A percentile compares a stretch with the other conserved stretches of the same genome.
Evolutionary conservation across 1,284 basidiomycete genomes (phyloP).

Genomic region (Paramarasmius palmivorus): DNA sequence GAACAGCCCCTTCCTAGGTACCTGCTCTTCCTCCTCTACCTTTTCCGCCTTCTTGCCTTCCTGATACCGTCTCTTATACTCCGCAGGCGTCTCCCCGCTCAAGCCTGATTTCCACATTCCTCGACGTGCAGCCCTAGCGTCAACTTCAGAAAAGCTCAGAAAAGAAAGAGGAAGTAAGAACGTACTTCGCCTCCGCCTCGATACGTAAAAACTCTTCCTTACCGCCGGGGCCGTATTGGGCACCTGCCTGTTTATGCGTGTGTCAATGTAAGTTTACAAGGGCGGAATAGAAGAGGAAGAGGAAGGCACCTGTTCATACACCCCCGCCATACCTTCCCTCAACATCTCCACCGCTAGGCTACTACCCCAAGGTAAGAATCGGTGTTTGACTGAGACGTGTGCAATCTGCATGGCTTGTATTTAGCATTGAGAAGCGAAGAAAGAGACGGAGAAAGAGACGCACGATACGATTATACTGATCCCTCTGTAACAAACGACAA

Average conservation of each 20-base stretch:
- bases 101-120: conserved; percentile 75
- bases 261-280: too few relatives aligned
- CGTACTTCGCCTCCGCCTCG: conserved; percentile 71
- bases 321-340: conserved; percentile 69
- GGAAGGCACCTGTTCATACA: conserved; percentile 68
- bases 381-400: conserved; percentile 49
- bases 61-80: conserved; percentile 72
- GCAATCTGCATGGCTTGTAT: too few relatives aligned
- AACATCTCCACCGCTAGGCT: conserved; percentile 79
- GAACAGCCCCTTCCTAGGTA: neutral
- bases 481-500: conserved; percentile 71
- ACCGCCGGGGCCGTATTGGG: conserved; percentile 73
- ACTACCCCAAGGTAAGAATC: conserved; percentile 52
- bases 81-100: conserved; percentile 66
- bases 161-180: too few relatives aligned
- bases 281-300: too few relatives aligned
- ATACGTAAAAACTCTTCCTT: conserved; percentile 60
- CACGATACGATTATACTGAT: conserved; percentile 84
- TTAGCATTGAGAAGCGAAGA: neutral
- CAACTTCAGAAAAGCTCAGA: too few relatives aligned
- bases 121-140: conserved; percentile 53
- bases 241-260: conserved; percentile 70
- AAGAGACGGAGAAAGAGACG: conserved; percentile 14
- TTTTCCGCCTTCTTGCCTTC: neutral
- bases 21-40: neutral